Conservation (phyloP, 176 grass and related monocot species). For the Ananas comosus region DNA sequence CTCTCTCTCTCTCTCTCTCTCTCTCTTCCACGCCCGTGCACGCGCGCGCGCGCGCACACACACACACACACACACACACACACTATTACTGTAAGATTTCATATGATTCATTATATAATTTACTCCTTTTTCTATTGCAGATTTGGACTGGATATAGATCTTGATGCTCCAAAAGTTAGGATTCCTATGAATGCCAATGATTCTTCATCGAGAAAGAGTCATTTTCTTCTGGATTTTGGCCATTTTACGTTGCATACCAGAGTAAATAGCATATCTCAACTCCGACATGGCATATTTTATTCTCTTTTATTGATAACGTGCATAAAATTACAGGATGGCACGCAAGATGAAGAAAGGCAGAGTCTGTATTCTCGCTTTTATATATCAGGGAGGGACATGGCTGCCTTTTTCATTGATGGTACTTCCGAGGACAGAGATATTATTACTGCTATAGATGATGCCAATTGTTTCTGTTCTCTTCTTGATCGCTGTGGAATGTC, state of each 20-base stretch:
- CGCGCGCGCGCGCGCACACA: too few relatives aligned
- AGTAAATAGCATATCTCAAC: conserved; percentile 39
- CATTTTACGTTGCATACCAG: conserved; percentile 92
- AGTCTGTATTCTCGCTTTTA: conserved; percentile 87
- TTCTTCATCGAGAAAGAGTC: conserved; percentile 28
- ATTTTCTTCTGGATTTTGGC: conserved; percentile 93
- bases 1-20: too few relatives aligned
- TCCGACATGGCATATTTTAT: conserved; percentile 25
- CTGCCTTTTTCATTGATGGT: conserved; percentile 70
- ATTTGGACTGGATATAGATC: conserved; percentile 95
- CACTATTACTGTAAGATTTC: too few relatives aligned
- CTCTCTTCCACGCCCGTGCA: too few relatives aligned
- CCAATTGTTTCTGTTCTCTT: conserved; percentile 58
- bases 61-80: too few relatives aligned
- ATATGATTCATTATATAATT: neutral
- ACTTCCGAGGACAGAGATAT: conserved; percentile 35
- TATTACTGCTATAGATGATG: conserved; percentile 26
- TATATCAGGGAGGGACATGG: conserved; percentile 92
- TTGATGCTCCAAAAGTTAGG: conserved; percentile 96
- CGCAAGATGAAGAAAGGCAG: conserved; percentile 54
- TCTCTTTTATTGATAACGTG: conserved; percentile 16
- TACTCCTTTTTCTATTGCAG: conserved; percentile 30
- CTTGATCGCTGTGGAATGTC: conserved; percentile 94
- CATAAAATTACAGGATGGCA: conserved; percentile 43
- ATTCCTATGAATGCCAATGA: conserved; percentile 47